A percentile compares a stretch with the other conserved stretches of the same genome.
phyloP scores from a whole-genome alignment of 345 rosid species.

The Gossypium australe region DNA sequence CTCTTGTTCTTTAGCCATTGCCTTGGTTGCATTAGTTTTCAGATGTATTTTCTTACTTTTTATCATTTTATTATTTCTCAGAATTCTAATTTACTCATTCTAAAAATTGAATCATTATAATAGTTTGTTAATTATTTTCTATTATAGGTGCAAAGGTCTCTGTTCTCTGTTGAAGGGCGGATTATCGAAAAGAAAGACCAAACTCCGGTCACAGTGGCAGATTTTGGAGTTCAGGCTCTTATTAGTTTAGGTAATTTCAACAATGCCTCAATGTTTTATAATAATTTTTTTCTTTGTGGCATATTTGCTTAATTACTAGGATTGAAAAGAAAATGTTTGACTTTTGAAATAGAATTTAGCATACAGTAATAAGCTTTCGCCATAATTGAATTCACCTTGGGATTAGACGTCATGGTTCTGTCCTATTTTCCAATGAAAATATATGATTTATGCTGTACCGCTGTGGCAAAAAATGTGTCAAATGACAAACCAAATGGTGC shows the following conservation, averaged over 20 bases:
- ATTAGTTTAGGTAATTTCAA: conserved; percentile 61
- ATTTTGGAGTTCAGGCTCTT: conserved; percentile 90
- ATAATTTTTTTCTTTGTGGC: neutral
- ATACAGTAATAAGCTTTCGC: neutral
- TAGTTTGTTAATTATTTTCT: neutral
- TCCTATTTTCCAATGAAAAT: neutral
- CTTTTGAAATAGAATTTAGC: neutral
- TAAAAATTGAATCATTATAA: neutral
- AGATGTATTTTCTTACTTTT: neutral
- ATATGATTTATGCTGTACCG: neutral
- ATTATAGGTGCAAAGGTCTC: conserved; percentile 42
- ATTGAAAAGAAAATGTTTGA: neutral
- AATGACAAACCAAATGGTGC: neutral
- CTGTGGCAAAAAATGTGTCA: neutral
- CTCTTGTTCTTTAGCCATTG: neutral
- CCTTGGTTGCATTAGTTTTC: neutral
- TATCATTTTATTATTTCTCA: neutral
- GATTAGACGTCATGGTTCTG: neutral
- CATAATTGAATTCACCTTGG: neutral
- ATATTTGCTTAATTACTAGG: neutral
- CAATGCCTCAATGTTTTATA: neutral
- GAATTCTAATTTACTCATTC: neutral
- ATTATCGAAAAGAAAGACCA: conserved; percentile 70
- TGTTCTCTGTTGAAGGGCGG: conserved; percentile 41
- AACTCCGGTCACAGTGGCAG: conserved; percentile 85